Conservation (phyloP, 768 basidiomycete genomes). For the Russula foetens region DNA sequence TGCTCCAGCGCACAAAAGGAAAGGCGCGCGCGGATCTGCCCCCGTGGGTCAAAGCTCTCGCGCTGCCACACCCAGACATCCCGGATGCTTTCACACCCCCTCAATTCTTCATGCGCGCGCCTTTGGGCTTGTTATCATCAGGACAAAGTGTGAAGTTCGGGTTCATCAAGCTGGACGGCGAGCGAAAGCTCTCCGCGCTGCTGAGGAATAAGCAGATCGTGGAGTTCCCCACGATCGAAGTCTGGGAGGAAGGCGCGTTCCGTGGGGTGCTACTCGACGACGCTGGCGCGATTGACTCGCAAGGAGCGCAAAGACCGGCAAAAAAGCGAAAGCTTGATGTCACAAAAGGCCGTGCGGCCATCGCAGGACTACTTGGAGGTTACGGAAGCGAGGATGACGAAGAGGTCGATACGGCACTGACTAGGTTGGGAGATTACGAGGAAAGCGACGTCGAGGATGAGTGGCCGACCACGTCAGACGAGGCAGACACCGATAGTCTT, state of each 20-base stretch:
- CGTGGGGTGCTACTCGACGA: slow-evolving; percentile 50
- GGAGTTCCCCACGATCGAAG: slow-evolving; percentile 78
- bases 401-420: slow-evolving; percentile 25
- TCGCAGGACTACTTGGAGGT: slow-evolving; percentile 48
- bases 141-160: slow-evolving; percentile 18
- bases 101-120: slow-evolving; percentile 51
- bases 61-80: slow-evolving; percentile 46
- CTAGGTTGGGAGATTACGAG: slow-evolving; percentile 36
- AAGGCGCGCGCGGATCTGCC: slow-evolving; percentile 42
- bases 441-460: slow-evolving; percentile 33
- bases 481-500: slow-evolving; percentile 27
- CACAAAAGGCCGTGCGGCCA: slow-evolving; percentile 45
- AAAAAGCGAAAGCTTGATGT: slow-evolving; percentile 54
- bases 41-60: slow-evolving; percentile 48
- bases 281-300: slow-evolving; percentile 35
- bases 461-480: slow-evolving; percentile 27
- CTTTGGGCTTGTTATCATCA: slow-evolving; percentile 26
- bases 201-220: slow-evolving; percentile 61
- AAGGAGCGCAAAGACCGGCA: slow-evolving; percentile 28
- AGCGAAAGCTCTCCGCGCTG: slow-evolving; percentile 36
- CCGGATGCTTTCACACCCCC: slow-evolving; percentile 49
- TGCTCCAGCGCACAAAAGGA: slow-evolving; percentile 33
- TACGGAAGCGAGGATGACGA: slow-evolving; percentile 48
- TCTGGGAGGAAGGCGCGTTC: slow-evolving; percentile 60
- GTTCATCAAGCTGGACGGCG: slow-evolving; percentile 53